Evolutionary conservation across 2,329 filamentous ascomycete species (phyloP), one percentile per base, ranked within the genome.

Genomic region (Claviceps sp.): DNA sequence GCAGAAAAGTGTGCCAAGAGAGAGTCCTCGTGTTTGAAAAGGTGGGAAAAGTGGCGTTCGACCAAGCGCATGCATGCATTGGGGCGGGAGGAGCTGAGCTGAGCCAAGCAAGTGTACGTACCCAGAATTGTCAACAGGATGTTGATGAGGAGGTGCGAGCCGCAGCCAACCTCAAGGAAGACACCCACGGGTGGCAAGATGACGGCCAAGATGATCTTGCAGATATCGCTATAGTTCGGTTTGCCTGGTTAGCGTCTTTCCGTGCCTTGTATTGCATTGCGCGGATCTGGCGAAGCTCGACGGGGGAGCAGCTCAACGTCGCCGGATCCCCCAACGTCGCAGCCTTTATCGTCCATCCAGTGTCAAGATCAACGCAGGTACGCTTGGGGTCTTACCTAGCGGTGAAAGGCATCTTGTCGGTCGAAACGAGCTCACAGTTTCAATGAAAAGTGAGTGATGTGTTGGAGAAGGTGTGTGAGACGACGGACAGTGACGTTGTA

Each of bases 111-210:
- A 34, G 30, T 34, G 30, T 11, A 34, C 30, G 30, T 72, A 77
- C 74, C 75, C 61, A 89, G 75, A 61, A 88, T 81, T 61, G 88
- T 94, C 72, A 94, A 74, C 64, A 89, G 78, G 70, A 95, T 87
- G 83, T 94, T 95, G 81, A 95, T 94, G 71, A 91, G 76, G 64
- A 95, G 76, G 67, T 95, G 87, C 60, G 84, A 81, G 66, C 84
- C 84, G 73, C 89, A 95, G 63, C 89, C 89, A 61, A 85, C 82
- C 84, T 95, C 89, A 61, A 95, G 86, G 79, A 95, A 93, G 68
- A 95, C 89, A 74, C 89, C 89, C 52, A 95, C 73, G 67, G 89
- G 89, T 53, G 89, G 89, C 59, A 95, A 81, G 73, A 95, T 74
- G 76, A 95, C 76, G 76, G 89, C 89, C 73, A 95, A 78, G 72